These are phyloP conservation scores for Metschnikowia lunata DNA, from an alignment of 805 yeast species.

Conservation along the genomic window DNA sequence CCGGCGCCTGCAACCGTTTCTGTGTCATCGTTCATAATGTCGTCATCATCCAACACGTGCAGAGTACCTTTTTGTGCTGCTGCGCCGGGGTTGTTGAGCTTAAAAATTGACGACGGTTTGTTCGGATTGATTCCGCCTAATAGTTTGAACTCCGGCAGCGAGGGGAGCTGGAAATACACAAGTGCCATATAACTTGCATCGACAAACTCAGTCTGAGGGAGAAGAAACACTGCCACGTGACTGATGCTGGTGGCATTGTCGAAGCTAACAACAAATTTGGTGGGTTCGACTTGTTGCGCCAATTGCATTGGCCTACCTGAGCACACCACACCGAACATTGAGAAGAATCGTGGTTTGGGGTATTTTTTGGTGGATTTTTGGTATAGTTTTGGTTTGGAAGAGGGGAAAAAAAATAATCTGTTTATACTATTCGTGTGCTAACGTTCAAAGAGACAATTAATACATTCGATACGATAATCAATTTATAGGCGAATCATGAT, in stretches of 20 bases:
- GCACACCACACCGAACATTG: slow-evolving; percentile 73
- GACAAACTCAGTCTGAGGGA: slow-evolving; percentile 64
- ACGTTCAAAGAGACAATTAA: no score
- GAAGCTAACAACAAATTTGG: slow-evolving; percentile 62
- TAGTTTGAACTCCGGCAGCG: slow-evolving; percentile 54
- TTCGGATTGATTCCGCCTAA: slow-evolving; percentile 57
- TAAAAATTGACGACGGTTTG: slow-evolving; percentile 91
- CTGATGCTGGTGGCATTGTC: slow-evolving; percentile 63
- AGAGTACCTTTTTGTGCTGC: slow-evolving; percentile 6
- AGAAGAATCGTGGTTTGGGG: no score
- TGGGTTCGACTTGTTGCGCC: slow-evolving; percentile 64
- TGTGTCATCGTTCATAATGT: slow-evolving; percentile 18
- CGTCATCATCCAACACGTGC: slow-evolving; percentile 30
- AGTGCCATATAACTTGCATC: slow-evolving; percentile 76
- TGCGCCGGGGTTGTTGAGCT: slow-evolving; percentile 47
- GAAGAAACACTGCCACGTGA: slow-evolving; percentile 76
- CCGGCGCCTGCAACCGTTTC: slow-evolving; percentile 14
- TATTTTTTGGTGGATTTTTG: no score
- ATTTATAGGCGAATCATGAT: no score
- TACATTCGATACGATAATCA: no score
- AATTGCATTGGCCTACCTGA: slow-evolving; percentile 60
- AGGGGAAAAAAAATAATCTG: no score
- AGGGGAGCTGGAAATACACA: slow-evolving; percentile 81
- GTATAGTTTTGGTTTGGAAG: no score
- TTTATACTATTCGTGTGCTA: no score